phyloP scores from a whole-genome alignment of 352 stramenopile species.

The Globisporangium radiosum region DNA sequence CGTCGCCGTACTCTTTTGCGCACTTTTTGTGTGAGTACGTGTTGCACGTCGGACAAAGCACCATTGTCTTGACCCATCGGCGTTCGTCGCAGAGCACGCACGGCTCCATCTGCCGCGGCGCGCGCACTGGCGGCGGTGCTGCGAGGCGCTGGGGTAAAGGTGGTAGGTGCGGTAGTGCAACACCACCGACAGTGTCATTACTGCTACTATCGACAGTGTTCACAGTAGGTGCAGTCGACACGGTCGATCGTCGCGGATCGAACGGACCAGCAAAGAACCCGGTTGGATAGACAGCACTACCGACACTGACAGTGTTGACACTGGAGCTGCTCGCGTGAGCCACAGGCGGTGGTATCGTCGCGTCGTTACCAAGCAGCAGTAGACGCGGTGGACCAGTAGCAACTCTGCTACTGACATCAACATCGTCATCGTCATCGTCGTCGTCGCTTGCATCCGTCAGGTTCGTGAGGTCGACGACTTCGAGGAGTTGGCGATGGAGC shows the following conservation, averaged over 20 bases:
- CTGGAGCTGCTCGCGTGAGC: no score
- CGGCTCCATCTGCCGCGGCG: slow-evolving; percentile 26
- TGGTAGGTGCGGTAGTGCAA: no score
- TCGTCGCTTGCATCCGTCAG: slow-evolving; percentile 48
- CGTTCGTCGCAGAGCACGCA: slow-evolving; percentile 60
- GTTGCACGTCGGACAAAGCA: slow-evolving; percentile 36
- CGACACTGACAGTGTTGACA: no score
- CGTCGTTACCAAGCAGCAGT: not conserved
- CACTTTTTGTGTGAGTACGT: slow-evolving; percentile 75
- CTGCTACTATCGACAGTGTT: no score
- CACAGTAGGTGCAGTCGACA: no score
- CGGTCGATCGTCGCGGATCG: no score
- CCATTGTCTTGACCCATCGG: slow-evolving; percentile 24
- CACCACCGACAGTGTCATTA: no score
- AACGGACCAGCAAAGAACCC: no score
- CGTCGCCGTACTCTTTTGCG: slow-evolving; percentile 62
- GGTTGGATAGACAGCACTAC: no score
- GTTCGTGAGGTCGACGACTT: slow-evolving; percentile 59
- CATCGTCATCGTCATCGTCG: slow-evolving; percentile 11
- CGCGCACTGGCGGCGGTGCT: slow-evolving; percentile 6
- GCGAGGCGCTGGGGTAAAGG: slow-evolving; percentile 1
- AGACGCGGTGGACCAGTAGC: slow-evolving; percentile 17
- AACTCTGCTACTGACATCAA: not conserved
- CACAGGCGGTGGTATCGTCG: no score
- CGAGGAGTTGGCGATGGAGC: slow-evolving; percentile 32